These are phyloP conservation scores for Aspergillus indologenus DNA, from an alignment of 495 filamentous ascomycete genomes.

Conservation along the genomic window DNA sequence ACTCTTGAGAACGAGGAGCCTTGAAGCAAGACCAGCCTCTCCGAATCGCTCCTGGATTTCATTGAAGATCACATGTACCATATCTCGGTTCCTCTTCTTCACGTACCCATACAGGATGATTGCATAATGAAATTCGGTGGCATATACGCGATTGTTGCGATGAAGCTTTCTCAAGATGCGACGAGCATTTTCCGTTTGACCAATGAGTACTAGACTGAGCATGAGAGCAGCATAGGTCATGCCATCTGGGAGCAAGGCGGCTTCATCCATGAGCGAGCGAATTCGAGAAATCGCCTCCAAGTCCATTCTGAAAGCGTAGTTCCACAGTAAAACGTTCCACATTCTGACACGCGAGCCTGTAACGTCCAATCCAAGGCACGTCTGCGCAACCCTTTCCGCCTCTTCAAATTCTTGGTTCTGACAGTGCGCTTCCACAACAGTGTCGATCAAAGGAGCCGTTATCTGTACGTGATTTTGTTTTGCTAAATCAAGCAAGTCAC, in stretches of 20 bases:
- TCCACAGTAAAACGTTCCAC: conserved; percentile 75
- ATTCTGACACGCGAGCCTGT: conserved; percentile 53
- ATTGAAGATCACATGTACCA: conserved; percentile 51
- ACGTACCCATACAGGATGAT: conserved; percentile 68
- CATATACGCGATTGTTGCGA: conserved; percentile 52
- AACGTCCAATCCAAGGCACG: conserved; percentile 36
- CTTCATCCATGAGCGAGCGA: conserved; percentile 58
- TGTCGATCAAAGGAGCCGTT: conserved; percentile 54
- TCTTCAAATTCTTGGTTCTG: conserved; percentile 54
- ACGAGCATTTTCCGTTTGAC: conserved; percentile 62
- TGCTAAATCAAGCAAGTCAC: conserved; percentile 59
- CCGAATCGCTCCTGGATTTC: conserved; percentile 51
- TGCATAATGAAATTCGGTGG: conserved; percentile 70
- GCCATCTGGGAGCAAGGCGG: conserved; percentile 56
- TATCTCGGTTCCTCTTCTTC: conserved; percentile 43
- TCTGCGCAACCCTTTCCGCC: conserved; percentile 61
- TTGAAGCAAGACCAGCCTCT: conserved; percentile 40
- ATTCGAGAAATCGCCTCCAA: conserved; percentile 56
- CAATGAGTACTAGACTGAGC: conserved; percentile 58
- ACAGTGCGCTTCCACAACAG: conserved; percentile 66
- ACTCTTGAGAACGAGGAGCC: conserved; percentile 45
- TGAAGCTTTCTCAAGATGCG: conserved; percentile 61
- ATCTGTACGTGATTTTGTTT: conserved; percentile 38
- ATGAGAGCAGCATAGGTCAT: conserved; percentile 76
- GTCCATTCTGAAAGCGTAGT: conserved; percentile 64